Percentiles rank a stretch among this genome's conserved stretches.
phyloP scores from a whole-genome alignment of 352 stramenopile genomes.

The Blastocystis sp. region DNA sequence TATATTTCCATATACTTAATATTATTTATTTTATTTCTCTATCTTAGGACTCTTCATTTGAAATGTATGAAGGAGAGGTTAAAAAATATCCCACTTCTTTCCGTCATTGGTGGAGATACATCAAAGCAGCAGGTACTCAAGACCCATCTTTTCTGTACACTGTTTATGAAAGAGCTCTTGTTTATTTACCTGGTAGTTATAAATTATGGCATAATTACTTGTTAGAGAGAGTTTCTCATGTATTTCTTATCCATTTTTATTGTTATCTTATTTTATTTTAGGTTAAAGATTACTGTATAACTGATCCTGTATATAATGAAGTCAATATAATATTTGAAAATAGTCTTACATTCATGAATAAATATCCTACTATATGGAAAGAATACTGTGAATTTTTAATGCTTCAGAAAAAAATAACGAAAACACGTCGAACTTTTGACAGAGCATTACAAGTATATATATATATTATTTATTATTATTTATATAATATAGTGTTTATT shows the following conservation, averaged over 20 bases:
- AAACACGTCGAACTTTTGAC: conserved; percentile 64
- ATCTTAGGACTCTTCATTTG: no score
- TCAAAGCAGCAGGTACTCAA: no score
- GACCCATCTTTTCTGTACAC: no score
- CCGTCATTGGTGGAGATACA: no score
- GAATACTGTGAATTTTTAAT: conserved; percentile 57
- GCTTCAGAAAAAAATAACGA: conserved; percentile 56
- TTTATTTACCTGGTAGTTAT: conserved; percentile 65
- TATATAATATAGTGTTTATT: no score
- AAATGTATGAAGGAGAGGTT: no score
- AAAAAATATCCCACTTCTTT: no score
- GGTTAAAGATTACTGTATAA: conserved; percentile 30
- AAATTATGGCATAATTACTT: conserved; percentile 76
- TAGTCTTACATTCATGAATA: conserved; percentile 66
- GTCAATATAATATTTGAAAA: conserved; percentile 55
- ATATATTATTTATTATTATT: no score
- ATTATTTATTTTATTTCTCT: no score
- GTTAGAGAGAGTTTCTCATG: conserved; percentile 51
- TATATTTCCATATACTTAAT: no score
- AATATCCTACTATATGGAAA: conserved; percentile 85
- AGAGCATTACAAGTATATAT: no score
- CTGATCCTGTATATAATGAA: conserved; percentile 46
- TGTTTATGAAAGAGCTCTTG: conserved; percentile 65
- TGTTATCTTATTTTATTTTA: conserved; percentile 8
- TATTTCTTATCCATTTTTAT: neutral